Conservation (phyloP, 2,329 filamentous ascomycete species). For the Sarocladiaceae sp. region DNA sequence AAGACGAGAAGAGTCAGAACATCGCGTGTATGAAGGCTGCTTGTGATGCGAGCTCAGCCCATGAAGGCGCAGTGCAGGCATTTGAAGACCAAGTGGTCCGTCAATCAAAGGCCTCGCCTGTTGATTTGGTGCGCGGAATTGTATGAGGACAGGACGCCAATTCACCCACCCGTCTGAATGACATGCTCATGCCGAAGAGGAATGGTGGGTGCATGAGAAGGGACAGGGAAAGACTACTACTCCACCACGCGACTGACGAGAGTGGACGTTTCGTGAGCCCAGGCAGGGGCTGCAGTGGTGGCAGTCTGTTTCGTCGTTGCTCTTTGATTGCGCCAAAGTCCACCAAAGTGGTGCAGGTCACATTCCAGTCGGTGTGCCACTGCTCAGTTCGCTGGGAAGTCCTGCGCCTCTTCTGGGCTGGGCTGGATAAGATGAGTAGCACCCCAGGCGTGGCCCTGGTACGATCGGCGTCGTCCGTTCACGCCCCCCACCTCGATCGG, state of each 20-base stretch:
- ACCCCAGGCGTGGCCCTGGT: neutral
- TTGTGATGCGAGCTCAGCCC: conserved; percentile 5
- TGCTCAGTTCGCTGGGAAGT: neutral
- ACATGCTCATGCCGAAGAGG: conserved; percentile 2
- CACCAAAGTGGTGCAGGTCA: conserved; percentile 4
- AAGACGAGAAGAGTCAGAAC: conserved; percentile 2
- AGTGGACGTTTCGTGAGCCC: neutral
- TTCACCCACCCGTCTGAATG: too few relatives aligned
- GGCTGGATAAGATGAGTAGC: neutral
- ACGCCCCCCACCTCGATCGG: conserved; percentile 2
- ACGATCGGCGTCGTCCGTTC: conserved; percentile 5
- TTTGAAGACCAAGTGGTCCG: conserved; percentile 1
- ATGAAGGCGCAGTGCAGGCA: conserved; percentile 7
- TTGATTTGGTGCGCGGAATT: too few relatives aligned
- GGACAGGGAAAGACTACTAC: conserved; percentile 4
- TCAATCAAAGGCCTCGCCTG: too few relatives aligned
- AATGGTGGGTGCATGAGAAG: neutral
- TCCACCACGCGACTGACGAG: neutral
- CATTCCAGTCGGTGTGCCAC: neutral
- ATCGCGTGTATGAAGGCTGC: neutral
- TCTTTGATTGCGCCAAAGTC: neutral
- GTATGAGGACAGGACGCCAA: too few relatives aligned
- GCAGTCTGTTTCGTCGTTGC: too few relatives aligned
- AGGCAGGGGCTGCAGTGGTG: neutral
- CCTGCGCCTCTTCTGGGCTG: neutral